A percentile compares a stretch with the other conserved stretches of the same genome.
Conservation (phyloP, 352 stramenopile species). For the Plasmopara muralis region DNA sequence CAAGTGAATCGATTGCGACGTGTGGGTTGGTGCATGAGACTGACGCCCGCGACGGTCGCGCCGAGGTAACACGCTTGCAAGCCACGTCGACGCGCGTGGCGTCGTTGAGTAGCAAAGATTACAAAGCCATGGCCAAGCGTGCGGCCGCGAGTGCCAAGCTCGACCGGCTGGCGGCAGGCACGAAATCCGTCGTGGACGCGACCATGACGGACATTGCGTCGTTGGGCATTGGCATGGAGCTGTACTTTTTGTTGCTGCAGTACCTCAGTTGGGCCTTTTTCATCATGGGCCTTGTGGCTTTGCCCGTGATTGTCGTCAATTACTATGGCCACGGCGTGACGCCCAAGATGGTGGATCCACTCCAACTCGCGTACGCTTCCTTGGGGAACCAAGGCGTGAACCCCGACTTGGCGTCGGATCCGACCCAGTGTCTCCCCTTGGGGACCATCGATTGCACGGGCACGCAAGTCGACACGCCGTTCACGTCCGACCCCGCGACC, state of each 20-base stretch:
- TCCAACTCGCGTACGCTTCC: conserved; percentile 65
- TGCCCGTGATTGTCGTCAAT: conserved; percentile 61
- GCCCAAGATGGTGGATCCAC: conserved; percentile 54
- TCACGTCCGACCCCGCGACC: conserved; percentile 43
- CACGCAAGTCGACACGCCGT: conserved; percentile 59
- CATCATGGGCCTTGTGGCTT: conserved; percentile 57
- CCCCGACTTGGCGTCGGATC: conserved; percentile 39
- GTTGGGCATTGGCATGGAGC: conserved; percentile 73
- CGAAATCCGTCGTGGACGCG: conserved; percentile 54
- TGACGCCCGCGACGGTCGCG: neutral
- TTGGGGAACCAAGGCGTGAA: conserved; percentile 76
- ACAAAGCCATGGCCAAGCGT: conserved; percentile 45
- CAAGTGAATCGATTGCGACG: too few species aligned
- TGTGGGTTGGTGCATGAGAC: too few species aligned
- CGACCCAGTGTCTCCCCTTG: conserved; percentile 34
- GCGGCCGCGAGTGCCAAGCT: conserved; percentile 33
- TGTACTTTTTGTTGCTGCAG: conserved; percentile 85
- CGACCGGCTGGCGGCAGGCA: conserved; percentile 54
- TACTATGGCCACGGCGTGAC: conserved; percentile 61
- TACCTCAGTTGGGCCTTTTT: conserved; percentile 59
- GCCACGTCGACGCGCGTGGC: conserved; percentile 4
- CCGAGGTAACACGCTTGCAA: neutral
- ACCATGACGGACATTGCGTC: conserved; percentile 68
- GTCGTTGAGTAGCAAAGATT: conserved; percentile 42
- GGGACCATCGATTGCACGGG: conserved; percentile 70